These are phyloP conservation scores for Colletotrichum euphorbiae DNA, from an alignment of 2,329 filamentous ascomycete genomes.

Conservation along the genomic window DNA sequence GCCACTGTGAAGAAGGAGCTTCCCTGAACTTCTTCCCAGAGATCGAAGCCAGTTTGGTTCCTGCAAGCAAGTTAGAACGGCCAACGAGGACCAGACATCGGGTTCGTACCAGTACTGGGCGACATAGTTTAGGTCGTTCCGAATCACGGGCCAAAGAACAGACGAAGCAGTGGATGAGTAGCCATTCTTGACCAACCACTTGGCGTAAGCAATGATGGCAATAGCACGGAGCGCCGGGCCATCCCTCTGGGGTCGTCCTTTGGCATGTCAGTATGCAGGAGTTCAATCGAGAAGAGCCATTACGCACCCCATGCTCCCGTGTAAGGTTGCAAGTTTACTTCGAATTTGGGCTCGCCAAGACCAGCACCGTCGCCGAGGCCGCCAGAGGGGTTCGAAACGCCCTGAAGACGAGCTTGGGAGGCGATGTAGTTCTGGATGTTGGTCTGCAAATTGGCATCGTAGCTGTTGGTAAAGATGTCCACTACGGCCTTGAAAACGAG, in stretches of 20 bases:
- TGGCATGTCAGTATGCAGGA: slow-evolving; percentile 9
- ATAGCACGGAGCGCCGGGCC: slow-evolving; percentile 82
- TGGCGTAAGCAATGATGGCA: slow-evolving; percentile 77
- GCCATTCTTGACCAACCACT: slow-evolving; percentile 77
- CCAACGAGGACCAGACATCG: neutral
- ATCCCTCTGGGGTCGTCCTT: slow-evolving; percentile 79
- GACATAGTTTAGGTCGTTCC: slow-evolving; percentile 81
- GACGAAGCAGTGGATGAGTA: slow-evolving; percentile 66
- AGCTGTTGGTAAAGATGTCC: slow-evolving; percentile 71
- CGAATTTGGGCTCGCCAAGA: slow-evolving; percentile 80
- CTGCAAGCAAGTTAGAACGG: slow-evolving; percentile 43
- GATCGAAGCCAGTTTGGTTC: slow-evolving; percentile 75
- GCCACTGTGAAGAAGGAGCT: slow-evolving; percentile 84
- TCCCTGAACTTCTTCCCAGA: slow-evolving; percentile 85
- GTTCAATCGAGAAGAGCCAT: accelerated
- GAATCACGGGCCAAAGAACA: slow-evolving; percentile 78
- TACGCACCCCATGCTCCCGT: slow-evolving; percentile 72
- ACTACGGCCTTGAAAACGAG: slow-evolving; percentile 76
- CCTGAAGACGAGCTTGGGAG: slow-evolving; percentile 75
- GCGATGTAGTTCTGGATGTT: slow-evolving; percentile 76
- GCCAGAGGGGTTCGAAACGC: slow-evolving; percentile 77
- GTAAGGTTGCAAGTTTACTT: slow-evolving; percentile 72
- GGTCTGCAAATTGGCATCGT: slow-evolving; percentile 67
- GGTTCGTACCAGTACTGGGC: slow-evolving; percentile 73
- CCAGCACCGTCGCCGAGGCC: slow-evolving; percentile 62